A percentile compares a stretch with the other conserved stretches of the same genome.
Evolutionary conservation across 768 basidiomycete species (phyloP).

Genomic region (Leucosporidium creatinivorum): DNA sequence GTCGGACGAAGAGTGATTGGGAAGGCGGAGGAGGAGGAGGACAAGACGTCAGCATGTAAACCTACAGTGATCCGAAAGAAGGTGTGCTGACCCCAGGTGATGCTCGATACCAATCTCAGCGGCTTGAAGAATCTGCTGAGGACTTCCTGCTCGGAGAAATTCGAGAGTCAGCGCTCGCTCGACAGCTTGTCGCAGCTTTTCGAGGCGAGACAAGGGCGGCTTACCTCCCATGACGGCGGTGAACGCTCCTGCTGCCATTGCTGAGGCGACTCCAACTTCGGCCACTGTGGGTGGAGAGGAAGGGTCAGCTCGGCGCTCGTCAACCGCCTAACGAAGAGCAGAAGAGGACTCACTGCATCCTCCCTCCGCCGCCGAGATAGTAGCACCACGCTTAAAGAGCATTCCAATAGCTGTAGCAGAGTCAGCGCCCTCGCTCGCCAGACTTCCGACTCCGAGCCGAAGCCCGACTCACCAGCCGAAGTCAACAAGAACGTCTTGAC

Average conservation of each 20-base stretch:
- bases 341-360: conserved; percentile 45
- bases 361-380: conserved; percentile 92
- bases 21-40: too few species aligned
- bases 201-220: background rate
- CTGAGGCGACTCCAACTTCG: conserved; percentile 94
- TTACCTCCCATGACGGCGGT: conserved; percentile 80
- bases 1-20: too few species aligned
- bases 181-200: too few species aligned
- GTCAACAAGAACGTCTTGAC: conserved; percentile 84
- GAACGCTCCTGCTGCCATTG: conserved; percentile 91
- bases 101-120: conserved; percentile 71
- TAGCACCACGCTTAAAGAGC: conserved; percentile 95
- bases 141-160: conserved; percentile 53
- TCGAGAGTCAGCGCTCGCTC: too few species aligned
- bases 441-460: too few species aligned
- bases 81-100: conserved; percentile 52
- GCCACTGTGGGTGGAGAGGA: conserved; percentile 47
- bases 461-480: conserved; percentile 57
- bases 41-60: too few species aligned
- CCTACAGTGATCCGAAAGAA: too few species aligned
- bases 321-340: background rate
- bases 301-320: too few species aligned
- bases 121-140: conserved; percentile 40
- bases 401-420: conserved; percentile 67
- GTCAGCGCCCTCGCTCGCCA: too few species aligned